Percentiles rank a stretch among this genome's conserved stretches.
These are phyloP conservation scores for Chaetomiaceae sp. DNA, from an alignment of 2,329 filamentous ascomycete species.

Conservation along the genomic window DNA sequence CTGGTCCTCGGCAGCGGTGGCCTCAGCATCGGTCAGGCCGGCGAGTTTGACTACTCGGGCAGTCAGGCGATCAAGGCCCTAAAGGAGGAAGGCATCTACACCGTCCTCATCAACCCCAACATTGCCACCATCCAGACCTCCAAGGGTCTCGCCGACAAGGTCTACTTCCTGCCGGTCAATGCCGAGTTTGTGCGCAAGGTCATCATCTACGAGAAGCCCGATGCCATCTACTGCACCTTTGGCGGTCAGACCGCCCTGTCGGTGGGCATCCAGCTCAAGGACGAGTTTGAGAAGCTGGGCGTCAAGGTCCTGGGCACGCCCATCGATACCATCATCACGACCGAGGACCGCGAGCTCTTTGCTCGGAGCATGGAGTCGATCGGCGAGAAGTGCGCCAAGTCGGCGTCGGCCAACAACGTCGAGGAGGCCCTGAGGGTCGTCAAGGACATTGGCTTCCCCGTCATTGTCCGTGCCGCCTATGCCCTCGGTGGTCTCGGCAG, in stretches of 20 bases:
- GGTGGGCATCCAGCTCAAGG: conserved; percentile 95
- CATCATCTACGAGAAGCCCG: conserved; percentile 88
- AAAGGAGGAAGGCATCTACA: conserved; percentile 97
- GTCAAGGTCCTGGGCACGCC: conserved; percentile 94
- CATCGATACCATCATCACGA: conserved; percentile 97
- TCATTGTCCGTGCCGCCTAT: conserved; percentile 95
- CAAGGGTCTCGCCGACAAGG: conserved; percentile 95
- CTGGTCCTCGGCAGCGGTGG: conserved; percentile 91
- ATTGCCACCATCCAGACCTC: conserved; percentile 99
- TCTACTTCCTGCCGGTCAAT: conserved; percentile 96
- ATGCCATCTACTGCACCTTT: conserved; percentile 96
- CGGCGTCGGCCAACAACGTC: conserved; percentile 81
- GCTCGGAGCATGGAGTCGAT: conserved; percentile 98
- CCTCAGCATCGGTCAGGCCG: conserved; percentile 94
- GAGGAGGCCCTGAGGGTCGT: conserved; percentile 88
- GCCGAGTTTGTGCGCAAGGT: conserved; percentile 97
- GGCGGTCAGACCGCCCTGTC: conserved; percentile 96
- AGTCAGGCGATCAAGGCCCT: conserved; percentile 97
- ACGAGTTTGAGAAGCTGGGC: conserved; percentile 88
- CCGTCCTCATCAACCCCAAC: conserved; percentile 96
- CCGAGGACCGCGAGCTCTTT: conserved; percentile 95
- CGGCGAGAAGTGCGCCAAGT: conserved; percentile 96
- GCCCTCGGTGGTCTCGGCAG: conserved; percentile 91
- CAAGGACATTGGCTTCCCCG: conserved; percentile 88
- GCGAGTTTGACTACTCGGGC: conserved; percentile 98